Conservation (phyloP, 1,284 basidiomycete species). For the Mycosarcoma maydis region DNA sequence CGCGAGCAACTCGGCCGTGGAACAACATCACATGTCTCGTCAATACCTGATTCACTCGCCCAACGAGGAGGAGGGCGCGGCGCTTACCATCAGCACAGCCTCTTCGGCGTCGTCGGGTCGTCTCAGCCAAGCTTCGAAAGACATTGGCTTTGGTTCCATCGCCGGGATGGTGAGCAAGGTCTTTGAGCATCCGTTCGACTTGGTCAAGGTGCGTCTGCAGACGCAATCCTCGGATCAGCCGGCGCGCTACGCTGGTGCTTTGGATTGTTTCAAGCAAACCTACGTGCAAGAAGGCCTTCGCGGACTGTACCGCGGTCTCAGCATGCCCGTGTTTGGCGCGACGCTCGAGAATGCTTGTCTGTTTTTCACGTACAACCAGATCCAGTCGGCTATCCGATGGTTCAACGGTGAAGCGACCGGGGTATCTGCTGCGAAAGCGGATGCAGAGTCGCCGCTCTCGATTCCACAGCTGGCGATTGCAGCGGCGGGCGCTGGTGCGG, state of each 20-base stretch:
- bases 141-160: conserved; percentile 62
- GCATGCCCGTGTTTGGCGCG: conserved; percentile 87
- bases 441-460: conserved; percentile 60
- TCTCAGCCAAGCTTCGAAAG: conserved; percentile 60
- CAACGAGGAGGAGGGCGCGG: conserved; percentile 31
- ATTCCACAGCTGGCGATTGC: conserved; percentile 78
- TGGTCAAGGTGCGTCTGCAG: conserved; percentile 65
- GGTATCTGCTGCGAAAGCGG: conserved; percentile 63
- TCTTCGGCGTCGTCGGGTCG: conserved; percentile 18
- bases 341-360: conserved; percentile 88
- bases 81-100: conserved; percentile 4
- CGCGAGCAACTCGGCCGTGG: not conserved
- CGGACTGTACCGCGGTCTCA: conserved; percentile 73
- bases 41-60: conserved; percentile 41
- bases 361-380: conserved; percentile 85
- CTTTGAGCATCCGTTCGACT: conserved; percentile 65
- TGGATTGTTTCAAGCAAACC: conserved; percentile 62
- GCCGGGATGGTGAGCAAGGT: conserved; percentile 65
- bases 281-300: conserved; percentile 57
- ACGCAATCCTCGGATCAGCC: conserved; percentile 56
- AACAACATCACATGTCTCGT: not conserved
- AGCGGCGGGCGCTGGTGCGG: conserved; percentile 81
- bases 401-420: conserved; percentile 37
- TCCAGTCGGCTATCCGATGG: conserved; percentile 75
- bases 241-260: conserved; percentile 54